Base-by-base conservation (phyloP, 345 rosid genomes). In the Jatropha curcas region DNA sequence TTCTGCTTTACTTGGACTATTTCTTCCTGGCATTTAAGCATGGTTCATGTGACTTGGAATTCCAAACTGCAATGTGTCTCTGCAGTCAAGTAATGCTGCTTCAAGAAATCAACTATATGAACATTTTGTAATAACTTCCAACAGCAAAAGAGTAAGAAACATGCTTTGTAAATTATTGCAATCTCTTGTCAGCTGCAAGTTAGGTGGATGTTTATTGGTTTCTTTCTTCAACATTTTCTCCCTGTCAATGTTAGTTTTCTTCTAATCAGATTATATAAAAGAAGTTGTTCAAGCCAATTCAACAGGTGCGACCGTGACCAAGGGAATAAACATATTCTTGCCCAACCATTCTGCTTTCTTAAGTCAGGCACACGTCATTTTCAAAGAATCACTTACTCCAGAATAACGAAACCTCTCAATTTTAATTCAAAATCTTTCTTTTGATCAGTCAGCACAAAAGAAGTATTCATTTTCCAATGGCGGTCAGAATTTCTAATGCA, bases 11-110 rank as follows among this genome's bases (percentile, higher is more conserved):
- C 22, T 4, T 17, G 20, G 28, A 34, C 30, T 48, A 5, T 48
- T 28, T 22, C 24, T 66, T 28, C 16, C 5, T 46, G 24, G 20
- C 31, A 1, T 52, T 27, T 19, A 31, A 4, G 7, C 10, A 22
- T 31, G 3, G 5, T 67, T 20, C 24, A 31, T n/a, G 37, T 7
- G 59, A 50, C 31, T 20, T 50, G 58, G 7, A 50, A 50, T n/a
- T 27, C 69, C 34, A 65, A 35, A 46, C 22, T 19, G 25, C 69
- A 50, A n/a, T 12, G 34, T 4, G 22, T 31, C 7, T 45, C 48
- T 25, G 59, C 48, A 48, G 67, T 71, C 67, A 71, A 71, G 8
- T 46, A 51, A 24, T 6, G 74, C 74, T 31, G 67, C 67, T 71
- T 1, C 27, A 22, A 31, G 48, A 22, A 71, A 71, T 13, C 20